A percentile compares a stretch with the other conserved stretches of the same genome.
Conservation (phyloP, 139 green algal species). For the Chlamydomonas applanata region DNA sequence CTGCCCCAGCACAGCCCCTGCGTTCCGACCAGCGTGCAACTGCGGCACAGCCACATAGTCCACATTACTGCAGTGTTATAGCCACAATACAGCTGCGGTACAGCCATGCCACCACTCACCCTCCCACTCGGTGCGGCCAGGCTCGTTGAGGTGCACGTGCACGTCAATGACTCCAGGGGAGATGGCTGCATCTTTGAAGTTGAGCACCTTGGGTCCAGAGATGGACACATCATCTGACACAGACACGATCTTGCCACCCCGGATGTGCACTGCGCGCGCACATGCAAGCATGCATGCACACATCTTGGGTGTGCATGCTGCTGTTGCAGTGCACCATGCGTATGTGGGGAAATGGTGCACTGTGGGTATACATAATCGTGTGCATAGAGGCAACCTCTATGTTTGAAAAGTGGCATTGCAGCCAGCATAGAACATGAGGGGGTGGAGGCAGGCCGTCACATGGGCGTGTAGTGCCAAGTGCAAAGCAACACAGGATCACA, state of each 20-base stretch:
- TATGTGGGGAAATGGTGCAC: not conserved
- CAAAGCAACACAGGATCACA: not conserved
- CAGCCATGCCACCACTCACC: conserved; percentile 44
- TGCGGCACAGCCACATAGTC: no score
- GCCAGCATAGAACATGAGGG: no score
- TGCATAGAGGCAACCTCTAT: no score
- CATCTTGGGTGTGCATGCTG: not conserved
- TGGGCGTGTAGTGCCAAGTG: not conserved
- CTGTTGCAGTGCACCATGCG: not conserved
- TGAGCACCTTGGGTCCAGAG: conserved; percentile 23
- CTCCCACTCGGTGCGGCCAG: conserved; percentile 89
- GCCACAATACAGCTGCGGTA: no score
- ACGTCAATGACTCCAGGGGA: conserved; percentile 87
- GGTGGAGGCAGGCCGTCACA: no score
- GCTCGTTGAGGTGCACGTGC: conserved; percentile 95
- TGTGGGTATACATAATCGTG: not conserved
- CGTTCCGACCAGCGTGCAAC: no score
- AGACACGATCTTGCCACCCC: conserved; percentile 19
- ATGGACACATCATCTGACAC: conserved; percentile 9
- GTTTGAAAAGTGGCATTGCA: no score
- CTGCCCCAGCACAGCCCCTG: no score
- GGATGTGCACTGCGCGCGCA: conserved; percentile 35
- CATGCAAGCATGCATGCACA: not conserved
- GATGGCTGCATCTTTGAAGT: conserved; percentile 66
- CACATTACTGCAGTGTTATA: no score